Evolutionary conservation across 495 filamentous ascomycete genomes (phyloP), one percentile per base, ranked within the genome.

Genomic region (Aspergillus sclerotiicarbonarius): DNA sequence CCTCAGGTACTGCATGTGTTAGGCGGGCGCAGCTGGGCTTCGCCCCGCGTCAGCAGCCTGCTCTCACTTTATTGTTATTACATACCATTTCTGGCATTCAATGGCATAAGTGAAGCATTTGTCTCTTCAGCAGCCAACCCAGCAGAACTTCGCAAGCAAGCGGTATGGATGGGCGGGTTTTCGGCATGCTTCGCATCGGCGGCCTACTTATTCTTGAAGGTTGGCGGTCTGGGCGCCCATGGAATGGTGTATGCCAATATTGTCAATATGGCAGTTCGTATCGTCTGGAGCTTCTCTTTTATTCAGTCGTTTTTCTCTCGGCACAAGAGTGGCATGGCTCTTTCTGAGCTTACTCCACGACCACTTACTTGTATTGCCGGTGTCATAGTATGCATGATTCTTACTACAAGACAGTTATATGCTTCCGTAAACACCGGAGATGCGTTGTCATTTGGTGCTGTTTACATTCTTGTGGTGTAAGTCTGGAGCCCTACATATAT

Each of bases 91-190:
- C 76, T 99, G 0, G 95, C 92, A 1, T 71, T 96, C 59, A 99
- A 99, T 66, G 94, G 94, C 41, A 84, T 97, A 30, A 83, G 86
- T 2, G 94, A 99, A 73, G 90, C 93, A 0, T 98, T 98, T 59
- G 91, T 98, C 10, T 85, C 91, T 7, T 88, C 89, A 20, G 87
- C 93, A 19, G 92, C 94, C 0, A 86, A 78, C 6, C 74, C 87
- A 53, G 59, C 71, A 1, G 80, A 97, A 50, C 80, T 99, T 15
- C 82, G 88, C 31, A 68, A 61, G 4, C 94, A 99, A 71, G 87
- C 87, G 4, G 64, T 80, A 4, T 93, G 86, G 87, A 98, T 98
- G 92, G 79, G 81, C 4, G 79, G 67, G 3, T 94, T 96, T 59
- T 91, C 87, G 13, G 73, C 79, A 1, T 84, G 80, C 6, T 98